A percentile compares a stretch with the other conserved stretches of the same genome.
phyloP scores from a whole-genome alignment of 1,284 basidiomycete genomes.

The Termitomyces sp. region DNA sequence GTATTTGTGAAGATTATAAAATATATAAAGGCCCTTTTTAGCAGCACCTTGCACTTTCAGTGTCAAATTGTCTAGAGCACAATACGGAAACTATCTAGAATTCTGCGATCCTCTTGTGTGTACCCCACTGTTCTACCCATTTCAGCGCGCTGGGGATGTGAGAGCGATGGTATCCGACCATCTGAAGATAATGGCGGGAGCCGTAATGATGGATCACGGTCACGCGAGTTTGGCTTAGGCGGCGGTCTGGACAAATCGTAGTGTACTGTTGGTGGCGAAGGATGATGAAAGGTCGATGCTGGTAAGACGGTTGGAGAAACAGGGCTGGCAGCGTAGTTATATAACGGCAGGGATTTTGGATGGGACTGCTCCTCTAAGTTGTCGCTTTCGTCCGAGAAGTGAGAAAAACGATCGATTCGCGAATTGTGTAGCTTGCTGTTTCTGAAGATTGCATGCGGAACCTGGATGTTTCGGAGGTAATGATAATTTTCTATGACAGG shows the following conservation, averaged over 20 bases:
- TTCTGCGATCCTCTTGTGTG: slow-evolving; percentile 50
- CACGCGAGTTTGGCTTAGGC: slow-evolving; percentile 6
- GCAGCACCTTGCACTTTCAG: not conserved
- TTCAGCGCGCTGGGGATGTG: slow-evolving; percentile 23
- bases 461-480: slow-evolving; percentile 56
- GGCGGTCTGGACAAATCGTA: slow-evolving; percentile 23
- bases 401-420: slow-evolving; percentile 39
- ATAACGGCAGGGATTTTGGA: slow-evolving; percentile 11
- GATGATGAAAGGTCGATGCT: slow-evolving; percentile 28
- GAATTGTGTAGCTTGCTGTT: slow-evolving; percentile 54
- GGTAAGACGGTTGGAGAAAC: slow-evolving; percentile 23
- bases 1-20: not conserved
- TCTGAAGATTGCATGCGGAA: slow-evolving; percentile 60
- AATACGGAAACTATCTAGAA: slow-evolving; percentile 50
- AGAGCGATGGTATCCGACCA: slow-evolving; percentile 26
- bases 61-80: slow-evolving; percentile 31
- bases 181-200: slow-evolving; percentile 22
- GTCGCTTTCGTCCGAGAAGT: slow-evolving; percentile 32
- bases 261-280: slow-evolving; percentile 17
- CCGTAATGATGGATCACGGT: slow-evolving; percentile 16
- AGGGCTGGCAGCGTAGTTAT: slow-evolving; percentile 4
- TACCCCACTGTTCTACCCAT: slow-evolving; percentile 29
- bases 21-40: not conserved
- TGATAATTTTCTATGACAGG: slow-evolving; percentile 67
- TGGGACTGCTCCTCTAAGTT: slow-evolving; percentile 26